Conservation (phyloP, 2,329 filamentous ascomycete species). For the Tolypocladium capitatum region DNA sequence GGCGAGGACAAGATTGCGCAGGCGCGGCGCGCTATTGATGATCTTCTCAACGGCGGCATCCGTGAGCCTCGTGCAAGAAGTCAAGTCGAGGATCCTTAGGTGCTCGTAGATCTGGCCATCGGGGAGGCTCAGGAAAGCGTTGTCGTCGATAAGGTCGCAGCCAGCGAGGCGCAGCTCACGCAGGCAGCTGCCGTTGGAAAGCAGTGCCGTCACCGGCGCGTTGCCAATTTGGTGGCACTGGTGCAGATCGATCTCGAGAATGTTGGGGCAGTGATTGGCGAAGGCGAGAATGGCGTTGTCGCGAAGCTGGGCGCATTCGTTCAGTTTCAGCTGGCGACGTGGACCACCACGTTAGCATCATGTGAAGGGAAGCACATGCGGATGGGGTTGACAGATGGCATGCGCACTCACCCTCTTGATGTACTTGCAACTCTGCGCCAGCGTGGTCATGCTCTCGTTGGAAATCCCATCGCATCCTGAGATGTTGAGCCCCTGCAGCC, state of each 20-base stretch:
- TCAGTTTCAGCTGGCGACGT: slow-evolving; percentile 68
- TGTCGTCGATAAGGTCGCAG: slow-evolving; percentile 73
- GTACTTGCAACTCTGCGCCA: slow-evolving; percentile 72
- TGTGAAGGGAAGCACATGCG: background rate
- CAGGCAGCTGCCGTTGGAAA: slow-evolving; percentile 68
- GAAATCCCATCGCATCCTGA: slow-evolving; percentile 75
- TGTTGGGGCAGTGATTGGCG: slow-evolving; percentile 76
- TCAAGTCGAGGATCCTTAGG: slow-evolving; percentile 84
- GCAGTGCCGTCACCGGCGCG: slow-evolving; percentile 66
- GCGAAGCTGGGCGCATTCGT: slow-evolving; percentile 75
- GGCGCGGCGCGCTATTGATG: slow-evolving; percentile 68
- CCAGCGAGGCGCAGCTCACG: slow-evolving; percentile 79
- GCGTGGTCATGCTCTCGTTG: slow-evolving; percentile 67
- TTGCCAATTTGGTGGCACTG: slow-evolving; percentile 73
- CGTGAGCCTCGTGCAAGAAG: slow-evolving; percentile 70
- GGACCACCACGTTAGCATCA: background rate
- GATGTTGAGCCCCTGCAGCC: slow-evolving; percentile 86
- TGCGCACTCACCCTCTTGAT: slow-evolving; percentile 63
- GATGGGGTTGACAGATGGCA: background rate
- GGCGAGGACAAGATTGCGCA: slow-evolving; percentile 84
- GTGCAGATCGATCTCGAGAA: slow-evolving; percentile 92
- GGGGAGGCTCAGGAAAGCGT: slow-evolving; percentile 74
- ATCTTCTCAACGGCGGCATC: slow-evolving; percentile 84
- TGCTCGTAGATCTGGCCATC: slow-evolving; percentile 62
- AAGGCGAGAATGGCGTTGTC: slow-evolving; percentile 76